Conservation (phyloP, 1,139 yeast genomes). For the Debaryomyces nepalensis region DNA sequence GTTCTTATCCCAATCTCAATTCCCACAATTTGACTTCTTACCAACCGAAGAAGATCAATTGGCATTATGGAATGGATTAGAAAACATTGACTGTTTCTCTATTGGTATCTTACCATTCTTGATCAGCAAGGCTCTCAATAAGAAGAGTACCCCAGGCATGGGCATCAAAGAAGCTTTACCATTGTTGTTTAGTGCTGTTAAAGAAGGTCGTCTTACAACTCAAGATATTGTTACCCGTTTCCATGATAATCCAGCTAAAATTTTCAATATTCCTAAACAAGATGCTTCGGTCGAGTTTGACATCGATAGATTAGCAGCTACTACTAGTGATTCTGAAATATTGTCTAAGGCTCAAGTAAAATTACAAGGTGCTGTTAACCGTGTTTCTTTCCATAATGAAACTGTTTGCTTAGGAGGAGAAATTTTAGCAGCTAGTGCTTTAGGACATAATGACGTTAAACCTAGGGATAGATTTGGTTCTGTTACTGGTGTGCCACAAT, state of each 20-base stretch:
- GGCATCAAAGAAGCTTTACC: constrained; percentile 86
- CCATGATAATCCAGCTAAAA: constrained; percentile 80
- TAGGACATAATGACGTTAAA: constrained; percentile 59
- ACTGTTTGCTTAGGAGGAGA: constrained; percentile 87
- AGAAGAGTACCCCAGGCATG: constrained; percentile 66
- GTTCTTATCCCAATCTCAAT: constrained; percentile 74
- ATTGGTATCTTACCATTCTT: constrained; percentile 80
- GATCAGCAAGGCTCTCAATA: constrained; percentile 67
- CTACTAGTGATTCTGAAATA: constrained; percentile 41
- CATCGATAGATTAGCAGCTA: constrained; percentile 64
- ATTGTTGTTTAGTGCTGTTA: constrained; percentile 79
- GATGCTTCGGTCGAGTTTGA: constrained; percentile 80
- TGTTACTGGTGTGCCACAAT: constrained; percentile 49
- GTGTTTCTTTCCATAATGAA: constrained; percentile 79
- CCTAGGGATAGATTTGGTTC: constrained; percentile 47
- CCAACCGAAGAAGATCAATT: constrained; percentile 83
- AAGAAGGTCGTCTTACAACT: constrained; percentile 69
- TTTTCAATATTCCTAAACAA: constrained; percentile 85
- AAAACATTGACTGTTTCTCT: constrained; percentile 81
- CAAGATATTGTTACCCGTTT: constrained; percentile 74
- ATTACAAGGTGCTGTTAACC: constrained; percentile 80
- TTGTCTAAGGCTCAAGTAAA: constrained; percentile 52
- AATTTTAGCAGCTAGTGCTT: constrained; percentile 57
- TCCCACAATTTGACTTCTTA: constrained; percentile 69
- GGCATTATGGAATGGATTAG: constrained; percentile 79